phyloP scores from a whole-genome alignment of 352 stramenopile species.

The Phytophthora tentaculata region DNA sequence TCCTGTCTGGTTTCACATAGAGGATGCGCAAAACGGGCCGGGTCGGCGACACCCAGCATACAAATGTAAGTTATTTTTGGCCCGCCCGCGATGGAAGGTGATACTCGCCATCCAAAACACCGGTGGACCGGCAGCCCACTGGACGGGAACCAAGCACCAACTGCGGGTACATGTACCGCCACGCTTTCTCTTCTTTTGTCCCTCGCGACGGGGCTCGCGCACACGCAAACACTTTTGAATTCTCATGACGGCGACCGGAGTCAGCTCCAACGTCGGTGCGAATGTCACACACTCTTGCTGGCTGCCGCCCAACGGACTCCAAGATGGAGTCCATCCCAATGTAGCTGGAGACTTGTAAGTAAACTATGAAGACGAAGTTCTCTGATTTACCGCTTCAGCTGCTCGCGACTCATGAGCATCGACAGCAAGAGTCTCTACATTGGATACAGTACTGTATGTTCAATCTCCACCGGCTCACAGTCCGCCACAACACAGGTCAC shows the following conservation, averaged over 20 bases:
- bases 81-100: slow-evolving; percentile 26
- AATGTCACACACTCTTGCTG: slow-evolving; percentile 34
- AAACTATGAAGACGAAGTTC: neutral
- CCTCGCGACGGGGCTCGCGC: slow-evolving; percentile 7
- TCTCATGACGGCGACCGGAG: neutral
- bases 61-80: slow-evolving; percentile 1
- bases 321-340: too few species aligned
- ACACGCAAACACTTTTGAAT: slow-evolving; percentile 19
- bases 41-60: slow-evolving; percentile 2
- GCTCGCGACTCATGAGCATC: slow-evolving; percentile 4
- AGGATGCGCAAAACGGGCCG: slow-evolving; percentile 22
- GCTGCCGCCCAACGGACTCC: slow-evolving; percentile 15
- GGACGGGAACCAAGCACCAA: slow-evolving; percentile 28
- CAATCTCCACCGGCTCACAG: too few species aligned
- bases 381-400: slow-evolving; percentile 24
- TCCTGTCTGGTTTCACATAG: slow-evolving; percentile 26
- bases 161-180: slow-evolving; percentile 20
- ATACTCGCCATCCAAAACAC: neutral
- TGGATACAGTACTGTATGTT: too few species aligned
- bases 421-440: neutral
- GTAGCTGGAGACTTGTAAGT: neutral
- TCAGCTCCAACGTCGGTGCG: neutral
- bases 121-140: neutral
- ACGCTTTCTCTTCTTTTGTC: slow-evolving; percentile 22
- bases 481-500: too few species aligned